Conservation (phyloP, 352 stramenopile species). For the Globisporangium sylvaticum region DNA sequence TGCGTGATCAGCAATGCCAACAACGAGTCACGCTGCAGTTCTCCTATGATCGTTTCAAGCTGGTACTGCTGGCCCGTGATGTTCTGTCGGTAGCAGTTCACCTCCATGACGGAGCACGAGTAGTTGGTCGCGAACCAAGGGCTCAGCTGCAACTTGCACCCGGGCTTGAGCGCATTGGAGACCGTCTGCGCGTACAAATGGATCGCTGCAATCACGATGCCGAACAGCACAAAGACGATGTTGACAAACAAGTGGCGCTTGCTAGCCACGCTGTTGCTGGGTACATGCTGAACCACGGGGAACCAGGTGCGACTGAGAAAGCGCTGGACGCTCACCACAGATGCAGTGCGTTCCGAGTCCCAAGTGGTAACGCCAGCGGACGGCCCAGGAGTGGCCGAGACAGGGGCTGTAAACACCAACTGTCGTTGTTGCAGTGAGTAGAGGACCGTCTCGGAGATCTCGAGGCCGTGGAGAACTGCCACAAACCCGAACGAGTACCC, state of each 20-base stretch:
- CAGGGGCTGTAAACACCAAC: not conserved
- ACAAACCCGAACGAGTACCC: constrained; percentile 1
- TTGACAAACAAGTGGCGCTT: not conserved
- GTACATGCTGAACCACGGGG: not conserved
- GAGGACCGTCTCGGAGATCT: not conserved
- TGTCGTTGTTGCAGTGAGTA: not conserved
- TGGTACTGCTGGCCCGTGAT: not conserved
- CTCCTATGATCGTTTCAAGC: constrained; percentile 6
- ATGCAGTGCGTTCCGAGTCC: not conserved
- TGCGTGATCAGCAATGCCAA: constrained; percentile 17
- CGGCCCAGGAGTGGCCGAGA: not conserved
- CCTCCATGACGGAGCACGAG: constrained; percentile 15
- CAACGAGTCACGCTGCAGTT: constrained; percentile 7
- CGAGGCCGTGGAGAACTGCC: not conserved
- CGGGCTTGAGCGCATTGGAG: not conserved
- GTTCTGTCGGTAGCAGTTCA: constrained; percentile 10
- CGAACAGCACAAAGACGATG: not conserved
- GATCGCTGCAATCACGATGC: not conserved
- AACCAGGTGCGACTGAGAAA: not conserved
- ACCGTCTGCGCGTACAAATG: not conserved
- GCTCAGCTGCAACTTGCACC: constrained; percentile 1
- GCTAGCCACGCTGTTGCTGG: not conserved
- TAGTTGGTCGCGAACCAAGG: constrained; percentile 8
- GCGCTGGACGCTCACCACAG: not conserved
- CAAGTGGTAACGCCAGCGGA: not conserved